Evolutionary conservation across 2,329 filamentous ascomycete genomes (phyloP).

Genomic region (Nemania bipapillata): DNA sequence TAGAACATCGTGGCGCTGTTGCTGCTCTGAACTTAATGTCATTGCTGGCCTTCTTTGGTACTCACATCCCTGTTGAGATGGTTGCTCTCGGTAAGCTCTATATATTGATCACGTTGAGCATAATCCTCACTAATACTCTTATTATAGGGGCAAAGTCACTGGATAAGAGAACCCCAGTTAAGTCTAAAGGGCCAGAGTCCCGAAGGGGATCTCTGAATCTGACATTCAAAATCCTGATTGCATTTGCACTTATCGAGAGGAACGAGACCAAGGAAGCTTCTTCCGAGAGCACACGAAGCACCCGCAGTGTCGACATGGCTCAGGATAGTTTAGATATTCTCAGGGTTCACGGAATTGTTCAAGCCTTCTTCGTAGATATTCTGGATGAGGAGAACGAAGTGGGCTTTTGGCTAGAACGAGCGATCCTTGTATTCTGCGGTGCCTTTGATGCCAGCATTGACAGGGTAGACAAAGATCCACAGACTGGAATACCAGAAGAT

Average conservation of each 20-base stretch:
- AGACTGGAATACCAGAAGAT: constrained; percentile 62
- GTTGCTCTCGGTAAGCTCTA: constrained; percentile 62
- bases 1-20: constrained; percentile 58
- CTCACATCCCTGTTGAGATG: constrained; percentile 74
- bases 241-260: constrained; percentile 63
- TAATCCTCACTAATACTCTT: constrained; percentile 2
- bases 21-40: constrained; percentile 73
- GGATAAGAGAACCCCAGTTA: constrained; percentile 60
- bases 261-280: constrained; percentile 58
- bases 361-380: constrained; percentile 63
- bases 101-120: not conserved
- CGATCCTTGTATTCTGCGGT: constrained; percentile 60
- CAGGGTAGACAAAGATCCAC: constrained; percentile 56
- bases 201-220: constrained; percentile 57
- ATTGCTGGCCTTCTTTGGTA: constrained; percentile 72
- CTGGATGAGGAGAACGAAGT: constrained; percentile 57
- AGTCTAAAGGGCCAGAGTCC: constrained; percentile 55
- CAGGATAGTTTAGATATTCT: constrained; percentile 63
- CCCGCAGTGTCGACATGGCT: constrained; percentile 55
- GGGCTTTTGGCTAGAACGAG: constrained; percentile 62
- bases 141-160: constrained; percentile 57
- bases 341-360: constrained; percentile 63
- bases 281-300: constrained; percentile 56
- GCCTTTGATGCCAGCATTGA: constrained; percentile 61
- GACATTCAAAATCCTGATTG: constrained; percentile 62